Evolutionary conservation across 129 eudicot species (phyloP), one percentile per base, ranked within the genome.

Genomic region (Calendula officinalis): DNA sequence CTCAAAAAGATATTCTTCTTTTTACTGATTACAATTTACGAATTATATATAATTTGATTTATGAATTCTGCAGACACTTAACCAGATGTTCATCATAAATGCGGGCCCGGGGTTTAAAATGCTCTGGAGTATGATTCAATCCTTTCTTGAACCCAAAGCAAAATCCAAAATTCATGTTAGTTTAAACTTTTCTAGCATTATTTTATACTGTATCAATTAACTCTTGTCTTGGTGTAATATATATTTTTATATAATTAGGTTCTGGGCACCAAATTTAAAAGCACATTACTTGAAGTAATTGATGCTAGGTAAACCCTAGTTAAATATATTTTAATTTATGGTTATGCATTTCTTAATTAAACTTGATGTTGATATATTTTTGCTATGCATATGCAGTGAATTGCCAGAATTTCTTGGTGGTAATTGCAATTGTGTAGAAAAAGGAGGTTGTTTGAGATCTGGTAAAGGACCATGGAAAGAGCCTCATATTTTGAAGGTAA

Each of bases 331-430:
- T 57, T 34, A n/a, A 4, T 34, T 7, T 2, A 6, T 54, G 22
- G 17, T 44, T 63, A 2, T n/a, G 4, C 5, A 41, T 5, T 48
- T 55, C 8, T 66, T 34, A 32, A 15, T 40, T 67, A 38, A 66
- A 58, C 67, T 51, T 62, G 58, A 53, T 57, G 43, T 53, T 55
- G 36, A 35, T 44, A 50, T 12, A 39, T 59, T 38, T 15, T 60
- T 43, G 45, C 66, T 0, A 46, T 11, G 38, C 71, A 9, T 27
- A n/a, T n/a, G n/a, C 46, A 91, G 96, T 40, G 90, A 91, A 68
- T 71, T 91, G 67, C 97, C 97, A 65, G 89, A 83, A 8, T 86
- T 86, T 71, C 65, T 90, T 8, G 95, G 91, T n/a, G 97, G 97
- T 63, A 79, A 72, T 55, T 90, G 97, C 68, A 79, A 62, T 49